A percentile compares a stretch with the other conserved stretches of the same genome.
Evolutionary conservation across 2,329 filamentous ascomycete species (phyloP).

Genomic region (Stenocarpella maydis): DNA sequence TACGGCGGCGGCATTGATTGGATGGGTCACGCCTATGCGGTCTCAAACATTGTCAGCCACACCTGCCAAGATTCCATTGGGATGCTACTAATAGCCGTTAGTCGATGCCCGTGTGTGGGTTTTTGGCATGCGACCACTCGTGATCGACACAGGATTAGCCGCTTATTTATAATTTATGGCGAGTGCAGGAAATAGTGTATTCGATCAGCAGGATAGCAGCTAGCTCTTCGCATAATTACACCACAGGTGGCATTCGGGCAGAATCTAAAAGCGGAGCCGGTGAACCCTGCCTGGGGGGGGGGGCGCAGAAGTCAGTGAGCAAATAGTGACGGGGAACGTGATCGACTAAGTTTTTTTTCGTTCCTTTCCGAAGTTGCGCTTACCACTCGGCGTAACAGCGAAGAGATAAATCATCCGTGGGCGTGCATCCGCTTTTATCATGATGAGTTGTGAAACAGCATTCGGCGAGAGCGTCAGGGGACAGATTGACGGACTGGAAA

Average conservation of each 20-base stretch:
- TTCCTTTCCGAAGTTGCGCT: not conserved
- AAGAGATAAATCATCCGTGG: not conserved
- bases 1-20: conserved; percentile 21
- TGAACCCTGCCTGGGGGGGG: not conserved
- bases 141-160: conserved; percentile 28
- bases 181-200: conserved; percentile 5
- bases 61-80: conserved; percentile 6
- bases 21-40: conserved; percentile 11
- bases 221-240: not conserved
- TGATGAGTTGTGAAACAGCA: conserved; percentile 15
- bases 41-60: conserved; percentile 26
- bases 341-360: conserved; percentile 6
- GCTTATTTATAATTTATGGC: conserved; percentile 25
- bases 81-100: conserved; percentile 26
- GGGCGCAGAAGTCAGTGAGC: no score
- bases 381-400: not conserved
- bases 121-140: conserved; percentile 21
- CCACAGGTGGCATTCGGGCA: not conserved
- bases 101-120: conserved; percentile 1
- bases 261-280: conserved; percentile 12
- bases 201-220: conserved; percentile 21
- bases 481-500: conserved; percentile 23
- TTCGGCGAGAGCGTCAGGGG: conserved; percentile 15
- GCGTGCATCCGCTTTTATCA: conserved; percentile 3
- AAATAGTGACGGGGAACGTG: no score